Evolutionary conservation across 1,284 basidiomycete species (phyloP).

Genomic region (Chiua sp.): DNA sequence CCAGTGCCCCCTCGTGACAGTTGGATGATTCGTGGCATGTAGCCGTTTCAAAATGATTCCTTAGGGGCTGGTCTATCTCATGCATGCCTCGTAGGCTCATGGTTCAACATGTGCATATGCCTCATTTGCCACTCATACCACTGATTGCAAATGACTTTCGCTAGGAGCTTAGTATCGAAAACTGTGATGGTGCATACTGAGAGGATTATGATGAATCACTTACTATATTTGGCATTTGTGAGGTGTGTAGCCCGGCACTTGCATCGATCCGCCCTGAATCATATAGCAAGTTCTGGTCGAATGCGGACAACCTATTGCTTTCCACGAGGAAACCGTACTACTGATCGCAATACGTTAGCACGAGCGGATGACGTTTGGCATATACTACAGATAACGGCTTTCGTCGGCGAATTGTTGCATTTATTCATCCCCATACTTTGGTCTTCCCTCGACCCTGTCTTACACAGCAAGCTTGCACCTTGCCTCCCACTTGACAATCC

Average conservation of each 20-base stretch:
- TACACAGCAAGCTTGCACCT: slow-evolving; percentile 60
- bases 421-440: neutral
- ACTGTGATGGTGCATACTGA: slow-evolving; percentile 72
- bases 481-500: slow-evolving; percentile 63
- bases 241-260: slow-evolving; percentile 36
- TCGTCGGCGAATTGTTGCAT: no score
- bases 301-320: slow-evolving; percentile 45
- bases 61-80: slow-evolving; percentile 7
- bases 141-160: neutral
- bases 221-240: slow-evolving; percentile 58
- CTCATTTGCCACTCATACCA: neutral
- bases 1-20: slow-evolving; percentile 65
- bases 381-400: slow-evolving; percentile 62
- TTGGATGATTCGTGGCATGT: slow-evolving; percentile 78
- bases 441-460: neutral
- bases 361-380: slow-evolving; percentile 76
- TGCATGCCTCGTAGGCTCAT: slow-evolving; percentile 55
- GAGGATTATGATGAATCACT: slow-evolving; percentile 68
- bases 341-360: slow-evolving; percentile 46
- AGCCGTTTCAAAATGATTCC: neutral
- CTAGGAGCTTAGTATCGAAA: slow-evolving; percentile 37
- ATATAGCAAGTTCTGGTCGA: slow-evolving; percentile 74
- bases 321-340: neutral
- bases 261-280: slow-evolving; percentile 55
- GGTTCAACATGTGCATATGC: slow-evolving; percentile 69